A percentile compares a stretch with the other conserved stretches of the same genome.
Evolutionary conservation across 345 rosid species (phyloP).

Genomic region (Capsella bursapastoris): DNA sequence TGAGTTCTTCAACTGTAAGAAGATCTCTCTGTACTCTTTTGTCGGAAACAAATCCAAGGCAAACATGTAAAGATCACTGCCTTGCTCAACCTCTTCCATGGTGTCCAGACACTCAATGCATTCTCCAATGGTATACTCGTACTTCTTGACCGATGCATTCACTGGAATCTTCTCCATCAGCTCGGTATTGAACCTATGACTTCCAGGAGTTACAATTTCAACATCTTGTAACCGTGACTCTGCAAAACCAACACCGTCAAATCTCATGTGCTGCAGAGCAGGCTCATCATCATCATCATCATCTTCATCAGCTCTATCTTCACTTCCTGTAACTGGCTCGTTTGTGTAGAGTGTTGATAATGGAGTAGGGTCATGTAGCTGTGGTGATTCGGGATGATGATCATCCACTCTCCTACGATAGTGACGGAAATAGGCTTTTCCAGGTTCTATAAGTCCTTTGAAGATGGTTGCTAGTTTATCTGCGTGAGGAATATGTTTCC

Average conservation of each 20-base stretch:
- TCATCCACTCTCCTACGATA: slow-evolving; percentile 37
- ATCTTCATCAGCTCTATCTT: slow-evolving; percentile 22
- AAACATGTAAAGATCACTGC: slow-evolving; percentile 53
- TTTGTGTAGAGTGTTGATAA: slow-evolving; percentile 44
- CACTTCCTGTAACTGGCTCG: slow-evolving; percentile 42
- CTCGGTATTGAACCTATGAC: slow-evolving; percentile 24
- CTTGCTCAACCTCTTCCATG: slow-evolving; percentile 57
- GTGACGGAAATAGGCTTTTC: slow-evolving; percentile 41
- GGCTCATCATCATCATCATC: slow-evolving; percentile 14
- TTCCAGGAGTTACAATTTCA: slow-evolving; percentile 29
- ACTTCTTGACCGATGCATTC: slow-evolving; percentile 28
- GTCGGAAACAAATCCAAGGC: slow-evolving; percentile 57
- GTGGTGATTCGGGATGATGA: slow-evolving; percentile 34
- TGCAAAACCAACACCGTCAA: slow-evolving; percentile 35
- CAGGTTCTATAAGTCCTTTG: slow-evolving; percentile 39
- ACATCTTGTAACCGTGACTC: slow-evolving; percentile 46
- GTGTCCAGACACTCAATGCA: slow-evolving; percentile 59
- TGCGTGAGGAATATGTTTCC: slow-evolving; percentile 41
- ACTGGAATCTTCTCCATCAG: slow-evolving; percentile 37
- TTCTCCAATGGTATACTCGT: slow-evolving; percentile 49
- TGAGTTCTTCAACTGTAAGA: slow-evolving; percentile 55
- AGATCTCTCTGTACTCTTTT: slow-evolving; percentile 58
- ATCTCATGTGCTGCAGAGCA: slow-evolving; percentile 21
- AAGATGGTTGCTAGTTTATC: slow-evolving; percentile 54
- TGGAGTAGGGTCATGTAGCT: slow-evolving; percentile 43